Base-by-base conservation (phyloP, 2,329 filamentous ascomycete genomes). In the Davidsoniella eucalypti region DNA sequence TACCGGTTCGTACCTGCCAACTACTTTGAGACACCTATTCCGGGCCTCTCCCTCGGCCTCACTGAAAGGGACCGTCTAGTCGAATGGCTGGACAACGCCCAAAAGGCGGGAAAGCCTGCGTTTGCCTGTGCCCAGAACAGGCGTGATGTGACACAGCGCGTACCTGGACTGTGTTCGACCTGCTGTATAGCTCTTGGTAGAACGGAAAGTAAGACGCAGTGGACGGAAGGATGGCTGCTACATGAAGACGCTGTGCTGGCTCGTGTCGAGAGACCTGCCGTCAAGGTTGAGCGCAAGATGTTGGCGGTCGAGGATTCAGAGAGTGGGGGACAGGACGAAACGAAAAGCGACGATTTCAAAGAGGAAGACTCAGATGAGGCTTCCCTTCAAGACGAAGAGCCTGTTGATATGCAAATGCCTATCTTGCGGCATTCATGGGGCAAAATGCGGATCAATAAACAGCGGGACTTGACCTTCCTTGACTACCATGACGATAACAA, bases 81-180 rank as follows among this genome's bases (percentile, higher is more conserved):
- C 4, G 69, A 75, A 58, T 50, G 23, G 16, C 44, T 52, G 16
- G 56, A 55, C 42, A 71, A 77, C 54, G 71, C 68, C 0, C 57
- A 53, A 2, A 61, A 67, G 44, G 72, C 73, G 0, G 56, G 50
- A 38, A 53, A 56, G 6, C 61, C 56, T 7, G 71, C 69, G 2
- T 68, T 69, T 39, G 49, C 44, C 33, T 47, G 44, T 36, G 29
- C 36, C 29, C 29, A 47, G 18, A 25, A 36, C 6, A 38, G 33
- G 29, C 17, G 44, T 9, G 44, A 47, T 36, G 38, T 47, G 10
- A 47, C 44, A 6, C 14, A 29, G 33, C 18, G 16, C 12, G 17
- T 47, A 9, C 21, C 44, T 14, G 44, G 38, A 14, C 44, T 36
- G 1, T 47, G 44, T 25, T 36, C 44, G 10, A 23, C 16, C 17